phyloP scores from a whole-genome alignment of 2,329 filamentous ascomycete species.

The Phoma herbarum region DNA sequence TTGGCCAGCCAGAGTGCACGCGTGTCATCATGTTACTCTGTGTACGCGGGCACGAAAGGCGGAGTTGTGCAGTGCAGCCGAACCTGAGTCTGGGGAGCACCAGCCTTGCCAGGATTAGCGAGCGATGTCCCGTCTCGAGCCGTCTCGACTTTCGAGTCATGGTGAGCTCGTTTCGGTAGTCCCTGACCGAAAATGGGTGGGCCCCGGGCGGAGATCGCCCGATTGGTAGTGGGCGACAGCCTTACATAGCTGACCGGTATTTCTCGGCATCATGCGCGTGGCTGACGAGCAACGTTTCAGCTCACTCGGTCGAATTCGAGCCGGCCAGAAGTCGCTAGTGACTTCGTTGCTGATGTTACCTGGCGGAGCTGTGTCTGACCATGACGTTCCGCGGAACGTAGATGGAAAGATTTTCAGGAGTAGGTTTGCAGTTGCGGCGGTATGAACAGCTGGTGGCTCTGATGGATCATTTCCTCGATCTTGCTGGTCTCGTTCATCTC shows the following conservation, averaged over 20 bases:
- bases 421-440: slow-evolving; percentile 41
- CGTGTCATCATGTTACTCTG: not conserved
- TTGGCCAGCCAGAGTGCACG: not conserved
- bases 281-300: slow-evolving; percentile 7
- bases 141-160: slow-evolving; percentile 8
- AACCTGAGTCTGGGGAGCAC: not conserved
- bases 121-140: not conserved
- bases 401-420: slow-evolving; percentile 27
- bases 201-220: slow-evolving; percentile 10
- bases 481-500: slow-evolving; percentile 63
- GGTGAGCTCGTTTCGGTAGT: slow-evolving; percentile 2
- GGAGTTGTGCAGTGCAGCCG: not conserved
- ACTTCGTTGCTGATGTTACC: slow-evolving; percentile 5
- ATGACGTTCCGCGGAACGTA: slow-evolving; percentile 1
- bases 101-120: not conserved
- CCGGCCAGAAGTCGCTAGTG: not conserved
- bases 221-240: slow-evolving; percentile 3
- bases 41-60: not conserved
- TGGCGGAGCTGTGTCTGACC: not conserved
- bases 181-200: not conserved
- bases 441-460: slow-evolving; percentile 50
- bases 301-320: not conserved
- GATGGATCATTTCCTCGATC: slow-evolving; percentile 54
- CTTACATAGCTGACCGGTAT: not conserved
- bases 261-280: slow-evolving; percentile 11